Conservation (phyloP, 306 rosid species). For the Vicia sativa region DNA sequence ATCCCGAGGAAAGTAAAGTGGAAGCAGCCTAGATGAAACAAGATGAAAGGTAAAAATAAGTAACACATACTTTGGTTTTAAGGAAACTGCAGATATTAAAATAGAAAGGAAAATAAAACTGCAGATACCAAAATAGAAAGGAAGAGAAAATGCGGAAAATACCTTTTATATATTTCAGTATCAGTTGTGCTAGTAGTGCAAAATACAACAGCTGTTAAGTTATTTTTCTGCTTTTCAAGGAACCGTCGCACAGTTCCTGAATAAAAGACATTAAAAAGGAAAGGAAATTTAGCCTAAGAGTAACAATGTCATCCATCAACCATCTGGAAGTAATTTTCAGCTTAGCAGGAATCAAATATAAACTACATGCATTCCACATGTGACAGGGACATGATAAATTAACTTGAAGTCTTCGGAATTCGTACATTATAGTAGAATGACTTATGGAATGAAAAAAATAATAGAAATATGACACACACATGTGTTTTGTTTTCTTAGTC, state of each 20-base stretch:
- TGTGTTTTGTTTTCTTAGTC: slow-evolving; percentile 15
- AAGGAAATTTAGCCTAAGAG: slow-evolving; percentile 25
- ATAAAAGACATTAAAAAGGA: slow-evolving; percentile 39
- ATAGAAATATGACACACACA: slow-evolving; percentile 12
- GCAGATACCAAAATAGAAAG: neutral
- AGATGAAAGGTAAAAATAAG: slow-evolving; percentile 26
- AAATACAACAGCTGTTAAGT: slow-evolving; percentile 81
- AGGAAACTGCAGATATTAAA: slow-evolving; percentile 25
- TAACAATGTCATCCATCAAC: slow-evolving; percentile 28
- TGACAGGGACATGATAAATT: slow-evolving; percentile 16
- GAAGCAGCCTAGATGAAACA: slow-evolving; percentile 74
- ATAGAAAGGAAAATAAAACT: slow-evolving; percentile 16
- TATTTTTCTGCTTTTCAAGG: slow-evolving; percentile 89
- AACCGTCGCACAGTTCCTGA: slow-evolving; percentile 93
- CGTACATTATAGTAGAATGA: neutral
- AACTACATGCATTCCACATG: slow-evolving; percentile 28
- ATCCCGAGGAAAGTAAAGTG: slow-evolving; percentile 97
- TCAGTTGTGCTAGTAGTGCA: slow-evolving; percentile 83
- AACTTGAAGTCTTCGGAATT: neutral
- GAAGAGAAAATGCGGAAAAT: slow-evolving; percentile 16
- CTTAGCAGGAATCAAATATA: slow-evolving; percentile 33
- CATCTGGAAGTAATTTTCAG: slow-evolving; percentile 25
- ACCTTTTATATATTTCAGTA: slow-evolving; percentile 98
- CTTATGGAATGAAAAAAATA: neutral
- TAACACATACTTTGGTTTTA: neutral